Percentiles rank a stretch among this genome's conserved stretches.
Conservation (phyloP, 129 eudicot genomes). For the Flaveria brownii region DNA sequence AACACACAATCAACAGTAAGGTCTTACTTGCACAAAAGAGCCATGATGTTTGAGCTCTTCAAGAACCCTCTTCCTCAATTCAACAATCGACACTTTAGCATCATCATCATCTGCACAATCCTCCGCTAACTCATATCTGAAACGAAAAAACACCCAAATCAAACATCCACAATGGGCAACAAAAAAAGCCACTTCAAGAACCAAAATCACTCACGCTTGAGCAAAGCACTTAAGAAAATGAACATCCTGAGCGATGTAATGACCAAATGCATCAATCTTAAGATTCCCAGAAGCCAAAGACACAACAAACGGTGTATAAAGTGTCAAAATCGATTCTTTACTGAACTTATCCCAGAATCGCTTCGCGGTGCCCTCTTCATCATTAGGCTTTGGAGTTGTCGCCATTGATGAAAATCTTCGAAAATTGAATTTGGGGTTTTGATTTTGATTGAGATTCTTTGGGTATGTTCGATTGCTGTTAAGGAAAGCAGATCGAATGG, state of each 20-base stretch:
- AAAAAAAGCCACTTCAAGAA: too few relatives aligned
- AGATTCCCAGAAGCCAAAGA: constrained; percentile 84
- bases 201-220: constrained; percentile 57
- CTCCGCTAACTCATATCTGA: constrained; percentile 82
- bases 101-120: constrained; percentile 94
- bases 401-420: constrained; percentile 45
- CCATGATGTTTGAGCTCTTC: constrained; percentile 71
- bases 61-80: constrained; percentile 55
- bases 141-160: constrained; percentile 8
- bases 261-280: constrained; percentile 52
- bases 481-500: constrained; percentile 24
- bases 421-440: not conserved
- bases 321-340: constrained; percentile 53
- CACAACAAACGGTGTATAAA: constrained; percentile 70
- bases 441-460: not conserved
- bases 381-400: constrained; percentile 51
- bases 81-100: constrained; percentile 58
- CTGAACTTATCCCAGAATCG: constrained; percentile 64
- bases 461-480: not conserved
- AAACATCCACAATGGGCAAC: not conserved
- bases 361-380: constrained; percentile 57
- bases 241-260: constrained; percentile 73
- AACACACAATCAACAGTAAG: not conserved
- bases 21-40: constrained; percentile 65
- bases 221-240: constrained; percentile 77